Conservation (phyloP, 805 yeast species). For the Suhomyces sp. region DNA sequence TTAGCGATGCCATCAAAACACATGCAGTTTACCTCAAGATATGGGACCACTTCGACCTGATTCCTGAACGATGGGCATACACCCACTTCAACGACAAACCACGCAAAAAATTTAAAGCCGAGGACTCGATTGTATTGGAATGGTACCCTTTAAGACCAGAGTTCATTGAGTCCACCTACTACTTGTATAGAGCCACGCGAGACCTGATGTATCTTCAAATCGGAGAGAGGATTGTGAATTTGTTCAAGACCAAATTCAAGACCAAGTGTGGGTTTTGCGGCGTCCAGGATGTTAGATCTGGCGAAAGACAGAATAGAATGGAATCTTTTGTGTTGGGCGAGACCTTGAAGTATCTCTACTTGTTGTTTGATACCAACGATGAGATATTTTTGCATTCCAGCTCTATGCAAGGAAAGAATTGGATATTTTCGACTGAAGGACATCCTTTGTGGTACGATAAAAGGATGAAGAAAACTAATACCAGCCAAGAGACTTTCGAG, state of each 20-base stretch:
- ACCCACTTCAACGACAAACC: slow-evolving; percentile 7
- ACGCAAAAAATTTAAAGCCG: background rate
- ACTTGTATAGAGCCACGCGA: slow-evolving; percentile 74
- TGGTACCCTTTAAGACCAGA: slow-evolving; percentile 96
- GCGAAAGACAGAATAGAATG: slow-evolving; percentile 73
- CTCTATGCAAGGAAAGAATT: slow-evolving; percentile 40
- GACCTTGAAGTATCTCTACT: slow-evolving; percentile 76
- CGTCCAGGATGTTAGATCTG: slow-evolving; percentile 60
- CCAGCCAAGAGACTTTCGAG: background rate
- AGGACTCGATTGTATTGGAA: slow-evolving; percentile 54
- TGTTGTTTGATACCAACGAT: slow-evolving; percentile 72
- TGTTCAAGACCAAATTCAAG: slow-evolving; percentile 50
- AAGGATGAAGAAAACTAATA: slow-evolving; percentile 4
- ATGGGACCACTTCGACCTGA: slow-evolving; percentile 75
- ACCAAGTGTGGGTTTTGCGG: slow-evolving; percentile 83
- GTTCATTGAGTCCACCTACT: slow-evolving; percentile 84
- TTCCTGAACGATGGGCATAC: slow-evolving; percentile 85
- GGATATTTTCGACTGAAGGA: slow-evolving; percentile 81
- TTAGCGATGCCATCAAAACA: slow-evolving; percentile 58
- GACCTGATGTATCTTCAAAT: slow-evolving; percentile 81
- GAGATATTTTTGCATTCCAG: slow-evolving; percentile 31
- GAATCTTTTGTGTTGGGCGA: slow-evolving; percentile 89
- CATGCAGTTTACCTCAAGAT: slow-evolving; percentile 67
- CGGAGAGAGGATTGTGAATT: slow-evolving; percentile 62
- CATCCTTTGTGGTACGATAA: slow-evolving; percentile 79